Percentiles rank a stretch among this genome's conserved stretches.
phyloP scores from a whole-genome alignment of 1,139 yeast species.

The Schwanniomyces etchellsii region DNA sequence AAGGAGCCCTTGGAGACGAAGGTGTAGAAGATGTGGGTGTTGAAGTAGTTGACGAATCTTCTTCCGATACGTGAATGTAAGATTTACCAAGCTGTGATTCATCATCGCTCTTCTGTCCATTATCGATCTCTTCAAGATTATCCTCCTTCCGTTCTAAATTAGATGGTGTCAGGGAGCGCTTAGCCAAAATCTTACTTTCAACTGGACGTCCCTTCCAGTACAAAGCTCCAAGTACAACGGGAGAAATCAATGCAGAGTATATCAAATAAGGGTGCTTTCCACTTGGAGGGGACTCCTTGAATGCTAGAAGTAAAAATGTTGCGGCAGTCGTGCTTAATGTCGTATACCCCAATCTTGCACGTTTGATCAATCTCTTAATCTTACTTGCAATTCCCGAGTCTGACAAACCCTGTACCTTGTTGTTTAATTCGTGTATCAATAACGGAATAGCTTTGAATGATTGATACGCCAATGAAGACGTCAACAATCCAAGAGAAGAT shows the following conservation, averaged over 20 bases:
- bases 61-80: conserved; percentile 47
- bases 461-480: conserved; percentile 36
- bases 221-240: conserved; percentile 25
- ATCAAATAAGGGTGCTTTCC: conserved; percentile 54
- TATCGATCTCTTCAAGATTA: conserved; percentile 4
- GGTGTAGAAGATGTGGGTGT: conserved; percentile 28
- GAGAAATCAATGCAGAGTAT: conserved; percentile 50
- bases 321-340: conserved; percentile 34
- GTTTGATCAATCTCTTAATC: conserved; percentile 15
- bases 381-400: conserved; percentile 4
- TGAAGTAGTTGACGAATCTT: conserved; percentile 24
- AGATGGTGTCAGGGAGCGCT: conserved; percentile 1
- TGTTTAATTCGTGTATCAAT: conserved; percentile 24
- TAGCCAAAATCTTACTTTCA: conserved; percentile 13
- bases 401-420: conserved; percentile 7
- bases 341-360: conserved; percentile 24
- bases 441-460: conserved; percentile 30
- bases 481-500: conserved; percentile 46
- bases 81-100: conserved; percentile 44
- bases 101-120: conserved; percentile 15
- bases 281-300: conserved; percentile 30
- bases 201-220: conserved; percentile 13
- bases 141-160: neutral
- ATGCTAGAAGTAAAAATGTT: conserved; percentile 38
- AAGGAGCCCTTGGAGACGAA: conserved; percentile 22